phyloP scores from a whole-genome alignment of 352 stramenopile genomes.

The Pythium angustatum region DNA sequence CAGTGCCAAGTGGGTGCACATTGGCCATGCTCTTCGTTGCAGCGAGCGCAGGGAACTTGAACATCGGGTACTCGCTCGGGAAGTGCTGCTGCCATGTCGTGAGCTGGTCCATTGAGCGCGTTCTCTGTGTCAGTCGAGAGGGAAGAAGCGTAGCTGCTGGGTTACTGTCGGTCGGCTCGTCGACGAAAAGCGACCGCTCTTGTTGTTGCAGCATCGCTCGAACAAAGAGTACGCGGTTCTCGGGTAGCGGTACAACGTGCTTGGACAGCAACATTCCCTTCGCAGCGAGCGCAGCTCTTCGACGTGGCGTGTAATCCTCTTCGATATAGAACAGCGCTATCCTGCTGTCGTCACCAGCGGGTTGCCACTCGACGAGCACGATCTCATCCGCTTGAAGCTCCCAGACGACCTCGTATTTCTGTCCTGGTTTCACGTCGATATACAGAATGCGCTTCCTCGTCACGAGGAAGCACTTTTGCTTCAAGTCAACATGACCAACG shows the following conservation, averaged over 20 bases:
- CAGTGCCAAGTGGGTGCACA: conserved; percentile 13
- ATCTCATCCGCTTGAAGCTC: conserved; percentile 80
- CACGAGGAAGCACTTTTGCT: conserved; percentile 84
- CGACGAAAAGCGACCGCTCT: conserved; percentile 70
- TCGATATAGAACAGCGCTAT: conserved; percentile 74
- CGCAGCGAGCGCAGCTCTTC: conserved; percentile 35
- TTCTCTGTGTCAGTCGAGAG: conserved; percentile 35
- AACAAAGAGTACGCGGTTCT: conserved; percentile 79
- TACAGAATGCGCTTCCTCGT: conserved; percentile 83
- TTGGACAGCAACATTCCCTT: conserved; percentile 81
- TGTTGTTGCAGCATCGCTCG: conserved; percentile 87
- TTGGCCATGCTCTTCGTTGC: conserved; percentile 26
- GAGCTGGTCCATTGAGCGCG: conserved; percentile 45
- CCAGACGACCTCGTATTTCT: conserved; percentile 82
- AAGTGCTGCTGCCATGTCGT: conserved; percentile 48
- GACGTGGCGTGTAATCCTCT: conserved; percentile 59
- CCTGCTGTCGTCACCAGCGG: conserved; percentile 26
- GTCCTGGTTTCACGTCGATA: conserved; percentile 63
- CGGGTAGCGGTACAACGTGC: conserved; percentile 67
- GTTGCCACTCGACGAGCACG: conserved; percentile 69
- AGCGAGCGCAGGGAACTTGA: conserved; percentile 41
- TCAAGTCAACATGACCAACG: conserved; percentile 77
- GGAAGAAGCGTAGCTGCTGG: conserved; percentile 9
- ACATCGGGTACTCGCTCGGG: conserved; percentile 64
- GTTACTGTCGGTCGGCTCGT: conserved; percentile 45